Base-by-base conservation (phyloP, 345 rosid genomes). In the Sisymbrium irio region DNA sequence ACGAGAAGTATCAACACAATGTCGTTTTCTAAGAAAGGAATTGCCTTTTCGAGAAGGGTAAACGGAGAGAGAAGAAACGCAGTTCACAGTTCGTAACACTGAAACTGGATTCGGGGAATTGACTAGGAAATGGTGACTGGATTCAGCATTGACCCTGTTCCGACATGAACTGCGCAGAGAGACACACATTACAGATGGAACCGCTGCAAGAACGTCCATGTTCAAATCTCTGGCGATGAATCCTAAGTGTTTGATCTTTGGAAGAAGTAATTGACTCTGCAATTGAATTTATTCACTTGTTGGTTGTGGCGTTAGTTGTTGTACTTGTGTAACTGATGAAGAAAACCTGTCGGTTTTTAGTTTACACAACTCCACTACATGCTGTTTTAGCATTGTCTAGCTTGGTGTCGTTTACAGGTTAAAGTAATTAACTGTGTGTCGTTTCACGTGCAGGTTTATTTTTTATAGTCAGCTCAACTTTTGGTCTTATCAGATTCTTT, bases 131-230 rank as follows among this genome's bases (percentile, higher is more conserved):
- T 50, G 72, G 13, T 46, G 6, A 10, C 15, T 51, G 36, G 78
- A 62, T 61, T 55, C 65, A 30, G 73, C 79, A 69, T 18, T 72
- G 17, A 62, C 47, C 17, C 68, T 63, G 11, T 69, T 46, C 49
- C 36, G 27, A 70, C 39, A 55, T 25, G 69, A 47, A 32, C 2
- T 42, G 6, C 6, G 73, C n/a, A 75, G 42, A 75, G 79, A 58
- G 28, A 72, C 74, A 69, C 64, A 59, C 46, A 77, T 20, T 71
- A 80, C 36, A 8, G 81, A 7, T 9, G 85, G 55, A 73, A 82
- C 50, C 45, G 80, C 60, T 58, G 73, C n/a, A 61, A 62, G 12
- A 70, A 41, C 25, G 33, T 37, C 83, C 82, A 83, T 62, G 35
- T 65, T 37, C 14, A 41, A 63, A 57, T 53, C 53, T 55, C 75